These are phyloP conservation scores for Suillus americanus DNA, from an alignment of 768 basidiomycete species.

Conservation along the genomic window DNA sequence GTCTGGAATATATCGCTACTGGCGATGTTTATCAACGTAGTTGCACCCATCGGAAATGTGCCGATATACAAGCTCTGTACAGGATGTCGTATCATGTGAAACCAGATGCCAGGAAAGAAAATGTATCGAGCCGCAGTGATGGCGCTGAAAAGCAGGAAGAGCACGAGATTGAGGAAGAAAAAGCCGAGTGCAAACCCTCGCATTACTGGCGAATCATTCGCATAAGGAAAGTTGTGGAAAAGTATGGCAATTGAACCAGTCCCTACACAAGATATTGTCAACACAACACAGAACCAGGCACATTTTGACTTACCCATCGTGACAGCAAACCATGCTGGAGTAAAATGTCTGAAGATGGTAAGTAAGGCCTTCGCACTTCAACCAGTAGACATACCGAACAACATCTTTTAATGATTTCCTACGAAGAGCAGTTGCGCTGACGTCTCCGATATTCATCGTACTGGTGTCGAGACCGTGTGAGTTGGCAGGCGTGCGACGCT, in stretches of 20 bases:
- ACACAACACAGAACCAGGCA: background rate
- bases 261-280: slow-evolving; percentile 25
- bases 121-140: slow-evolving; percentile 51
- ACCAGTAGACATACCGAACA: slow-evolving; percentile 28
- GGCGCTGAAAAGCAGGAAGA: slow-evolving; percentile 51
- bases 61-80: slow-evolving; percentile 50
- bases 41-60: slow-evolving; percentile 56
- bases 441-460: background rate
- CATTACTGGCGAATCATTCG: slow-evolving; percentile 38
- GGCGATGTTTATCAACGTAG: slow-evolving; percentile 56
- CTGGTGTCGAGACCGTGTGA: background rate
- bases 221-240: slow-evolving; percentile 59
- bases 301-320: slow-evolving; percentile 45
- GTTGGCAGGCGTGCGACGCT: background rate
- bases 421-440: background rate
- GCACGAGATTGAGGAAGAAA: slow-evolving; percentile 57
- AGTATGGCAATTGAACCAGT: slow-evolving; percentile 56
- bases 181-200: slow-evolving; percentile 44
- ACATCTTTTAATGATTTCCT: slow-evolving; percentile 35
- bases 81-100: slow-evolving; percentile 48
- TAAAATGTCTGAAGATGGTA: slow-evolving; percentile 41
- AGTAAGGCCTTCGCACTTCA: background rate
- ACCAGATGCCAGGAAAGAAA: slow-evolving; percentile 51
- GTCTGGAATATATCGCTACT: slow-evolving; percentile 43
- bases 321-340: slow-evolving; percentile 55